Evolutionary conservation across 129 eudicot species (phyloP), one percentile per base, ranked within the genome.

Genomic region (Flaveria bidentis): DNA sequence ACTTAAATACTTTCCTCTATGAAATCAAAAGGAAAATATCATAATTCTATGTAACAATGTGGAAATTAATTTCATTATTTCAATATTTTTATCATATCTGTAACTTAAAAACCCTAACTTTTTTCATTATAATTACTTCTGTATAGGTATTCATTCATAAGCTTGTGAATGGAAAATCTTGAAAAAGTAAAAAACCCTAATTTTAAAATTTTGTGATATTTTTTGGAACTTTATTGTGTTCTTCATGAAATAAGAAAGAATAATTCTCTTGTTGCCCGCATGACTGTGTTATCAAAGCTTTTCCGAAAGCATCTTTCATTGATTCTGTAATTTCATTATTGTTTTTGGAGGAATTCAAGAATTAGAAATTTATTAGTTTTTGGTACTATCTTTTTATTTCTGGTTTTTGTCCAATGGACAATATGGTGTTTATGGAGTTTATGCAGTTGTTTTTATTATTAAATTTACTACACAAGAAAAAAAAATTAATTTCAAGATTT

Each of bases 331-430:
- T 36, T 52, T 23, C 15, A 18, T 39, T 1, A 44, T 46, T 36
- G 20, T 77, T 52, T 16, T 52, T 20, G 67, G 69, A 46, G 57
- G 9, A 78, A 33, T 56, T 39, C 42, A 23, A 3, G 61, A 47
- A 47, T 46, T 69, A 5, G 20, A 23, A 69, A 64, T 30, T 64
- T 33, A 42, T 73, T 12, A 44, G 50, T 60, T 62, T 50, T 18
- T 42, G 15, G 77, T 72, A 71, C 72, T 71, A 71, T 49, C 5
- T 22, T 15, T 50, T 49, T 36, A 17, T 23, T 50, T 79, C 26
- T 73, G 65, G 76, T 7, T 46, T 74, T 74, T 80, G 61, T 67
- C 84, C 84, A 46, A 20, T 2, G 80, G 84, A 74, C 45, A 80
- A 80, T 11, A 56, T 44, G 2, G 63, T 28, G 75, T 74, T 28